These are phyloP conservation scores for Colletotrichum sp. DNA, from an alignment of 2,329 filamentous ascomycete genomes.

Conservation along the genomic window DNA sequence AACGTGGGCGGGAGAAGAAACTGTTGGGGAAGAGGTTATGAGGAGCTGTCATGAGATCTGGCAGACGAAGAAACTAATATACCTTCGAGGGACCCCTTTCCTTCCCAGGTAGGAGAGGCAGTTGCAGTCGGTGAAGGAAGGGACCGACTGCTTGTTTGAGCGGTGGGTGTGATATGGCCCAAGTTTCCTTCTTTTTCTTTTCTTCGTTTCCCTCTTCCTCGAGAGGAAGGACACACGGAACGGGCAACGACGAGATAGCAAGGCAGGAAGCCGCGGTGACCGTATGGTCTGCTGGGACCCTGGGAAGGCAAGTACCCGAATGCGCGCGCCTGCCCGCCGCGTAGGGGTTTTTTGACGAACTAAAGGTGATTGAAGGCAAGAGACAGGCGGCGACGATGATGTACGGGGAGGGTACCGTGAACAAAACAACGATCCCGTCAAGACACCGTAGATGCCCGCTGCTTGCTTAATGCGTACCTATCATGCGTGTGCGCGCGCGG, in stretches of 20 bases:
- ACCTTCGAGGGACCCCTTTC: neutral
- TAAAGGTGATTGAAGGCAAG: neutral
- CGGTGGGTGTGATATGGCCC: neutral
- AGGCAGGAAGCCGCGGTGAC: neutral
- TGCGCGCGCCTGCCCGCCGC: neutral
- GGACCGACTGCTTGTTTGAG: neutral
- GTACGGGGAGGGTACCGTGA: neutral
- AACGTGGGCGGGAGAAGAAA: conserved; percentile 1
- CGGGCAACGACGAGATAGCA: neutral
- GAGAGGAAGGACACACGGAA: conserved; percentile 1
- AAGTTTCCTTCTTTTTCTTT: neutral
- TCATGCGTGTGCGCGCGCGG: neutral
- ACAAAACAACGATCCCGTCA: neutral
- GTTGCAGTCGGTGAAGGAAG: conserved; percentile 11
- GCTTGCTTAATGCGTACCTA: neutral
- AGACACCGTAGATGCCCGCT: neutral
- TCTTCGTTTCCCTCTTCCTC: neutral
- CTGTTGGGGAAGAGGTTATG: neutral
- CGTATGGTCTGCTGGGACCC: conserved; percentile 4
- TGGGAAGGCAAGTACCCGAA: conserved; percentile 3
- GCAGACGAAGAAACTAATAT: conserved; percentile 17
- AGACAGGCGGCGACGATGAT: neutral
- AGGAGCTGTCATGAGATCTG: conserved; percentile 15
- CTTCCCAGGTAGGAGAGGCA: neutral
- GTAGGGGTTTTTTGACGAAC: conserved; percentile 2